Base-by-base conservation (phyloP, 2,329 filamentous ascomycete species). In the Fusarium pseudonygamai region DNA sequence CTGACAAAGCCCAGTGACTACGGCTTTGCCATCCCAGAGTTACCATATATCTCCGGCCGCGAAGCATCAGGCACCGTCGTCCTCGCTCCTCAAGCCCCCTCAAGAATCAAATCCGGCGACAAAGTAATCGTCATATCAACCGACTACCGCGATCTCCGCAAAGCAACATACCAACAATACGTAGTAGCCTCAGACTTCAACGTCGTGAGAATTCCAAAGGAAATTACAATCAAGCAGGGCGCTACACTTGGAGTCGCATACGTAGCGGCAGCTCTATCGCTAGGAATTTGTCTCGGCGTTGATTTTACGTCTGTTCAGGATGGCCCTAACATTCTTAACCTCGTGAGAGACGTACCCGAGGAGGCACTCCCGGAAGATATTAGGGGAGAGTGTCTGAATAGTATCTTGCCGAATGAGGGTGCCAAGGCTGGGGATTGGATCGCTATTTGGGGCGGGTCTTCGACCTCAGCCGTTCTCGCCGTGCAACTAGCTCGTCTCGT, bases 371-470 rank as follows among this genome's bases (percentile, higher is more conserved):
- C 92, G 0, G 72, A 81, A 7, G 93, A 95, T 76, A 88, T 94
- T 12, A 81, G 86, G 5, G 78, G 85, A 9, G 92, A 94, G 78
- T 91, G 90, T 63, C 85, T 93, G n/a, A 79, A 85, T 1, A 85
- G 87, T 1, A 88, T 92, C 11, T 72, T 78, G 0, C 77, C 82
- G 3, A 75, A 79, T 0, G 90, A 93, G 70, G 83, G 90, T 14
- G 87, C 90, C 2, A 83, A 84, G 46, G 74, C 81, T 0, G 92
- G 91, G 0, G 92, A 95, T 67, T 94, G 91, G 88, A 82, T 95
- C 43, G 90, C 89, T 4, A 89, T 95, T 52, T 95, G 93, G 92
- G 93, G 93, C 64, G 93, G 89, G 4, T 93, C 91, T 3, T 92
- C 91, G 2, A 93, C 91, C 0, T 93, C 91, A 3, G 93, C 92